These are phyloP conservation scores for Chalciporus pseudorubinellus DNA, from an alignment of 768 basidiomycete genomes.

Conservation along the genomic window DNA sequence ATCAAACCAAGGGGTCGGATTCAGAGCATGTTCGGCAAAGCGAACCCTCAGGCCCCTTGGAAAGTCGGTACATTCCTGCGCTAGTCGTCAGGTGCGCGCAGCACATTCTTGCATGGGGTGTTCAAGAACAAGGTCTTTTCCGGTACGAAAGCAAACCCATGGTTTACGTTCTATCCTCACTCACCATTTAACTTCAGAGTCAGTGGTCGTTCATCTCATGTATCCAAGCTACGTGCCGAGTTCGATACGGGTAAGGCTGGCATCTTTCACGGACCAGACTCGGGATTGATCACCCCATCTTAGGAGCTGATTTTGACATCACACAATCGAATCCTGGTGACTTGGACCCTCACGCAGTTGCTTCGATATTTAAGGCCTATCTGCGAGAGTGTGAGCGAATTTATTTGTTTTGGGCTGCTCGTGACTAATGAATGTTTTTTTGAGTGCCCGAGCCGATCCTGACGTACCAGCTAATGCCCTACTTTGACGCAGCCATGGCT, in stretches of 20 bases:
- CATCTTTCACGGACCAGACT: neutral
- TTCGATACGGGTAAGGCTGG: conserved; percentile 74
- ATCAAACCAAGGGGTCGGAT: conserved; percentile 1
- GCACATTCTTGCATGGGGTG: conserved; percentile 77
- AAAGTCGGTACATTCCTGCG: conserved; percentile 61
- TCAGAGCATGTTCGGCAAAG: conserved; percentile 8
- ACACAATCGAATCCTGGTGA: conserved; percentile 76
- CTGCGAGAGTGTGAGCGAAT: conserved; percentile 80
- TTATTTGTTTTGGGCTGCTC: neutral
- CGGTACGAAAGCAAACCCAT: conserved; percentile 48
- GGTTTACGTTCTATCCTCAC: neutral
- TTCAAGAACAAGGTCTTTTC: conserved; percentile 85
- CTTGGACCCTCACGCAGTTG: conserved; percentile 91
- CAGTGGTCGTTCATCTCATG: conserved; percentile 79
- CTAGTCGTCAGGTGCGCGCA: conserved; percentile 80
- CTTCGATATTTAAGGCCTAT: conserved; percentile 90
- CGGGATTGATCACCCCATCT: conserved; percentile 9
- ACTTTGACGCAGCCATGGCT: conserved; percentile 75
- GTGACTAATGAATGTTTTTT: conserved; percentile 7
- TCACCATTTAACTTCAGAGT: conserved; percentile 48
- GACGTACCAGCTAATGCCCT: conserved; percentile 64
- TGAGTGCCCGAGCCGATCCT: conserved; percentile 86
- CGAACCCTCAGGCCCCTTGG: conserved; percentile 34
- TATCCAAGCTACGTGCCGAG: conserved; percentile 68
- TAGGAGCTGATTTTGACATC: conserved; percentile 87